Evolutionary conservation across 1,284 basidiomycete species (phyloP).

Genomic region (Megacollybia platyphylla): DNA sequence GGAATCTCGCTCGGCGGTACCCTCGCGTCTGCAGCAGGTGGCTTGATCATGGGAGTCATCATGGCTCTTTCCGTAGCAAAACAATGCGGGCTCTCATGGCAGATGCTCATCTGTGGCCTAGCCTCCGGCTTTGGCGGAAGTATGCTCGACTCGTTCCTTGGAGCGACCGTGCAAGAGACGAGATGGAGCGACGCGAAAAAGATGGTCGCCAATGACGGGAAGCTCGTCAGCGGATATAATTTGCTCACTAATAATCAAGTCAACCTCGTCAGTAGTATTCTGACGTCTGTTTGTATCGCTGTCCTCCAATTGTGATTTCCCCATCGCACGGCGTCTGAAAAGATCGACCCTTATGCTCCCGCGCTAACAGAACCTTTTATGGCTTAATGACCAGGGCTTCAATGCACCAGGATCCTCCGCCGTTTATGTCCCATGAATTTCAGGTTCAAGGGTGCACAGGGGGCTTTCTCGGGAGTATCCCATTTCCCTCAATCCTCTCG

Average conservation of each 20-base stretch:
- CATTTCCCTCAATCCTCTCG: too few species aligned
- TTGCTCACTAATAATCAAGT: constrained; percentile 78
- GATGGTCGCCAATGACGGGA: constrained; percentile 44
- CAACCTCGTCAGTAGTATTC: constrained; percentile 9
- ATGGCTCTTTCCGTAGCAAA: constrained; percentile 40
- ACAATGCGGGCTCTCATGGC: constrained; percentile 22
- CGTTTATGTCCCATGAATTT: too few species aligned
- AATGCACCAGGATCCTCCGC: too few species aligned
- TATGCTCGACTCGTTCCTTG: constrained; percentile 76
- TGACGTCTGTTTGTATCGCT: neutral
- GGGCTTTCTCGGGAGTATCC: too few species aligned
- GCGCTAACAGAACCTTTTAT: too few species aligned
- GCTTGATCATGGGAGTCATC: constrained; percentile 55
- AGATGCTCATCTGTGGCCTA: constrained; percentile 46
- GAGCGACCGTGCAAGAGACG: constrained; percentile 80
- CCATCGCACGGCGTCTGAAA: too few species aligned
- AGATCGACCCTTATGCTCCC: too few species aligned
- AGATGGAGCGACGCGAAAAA: constrained; percentile 56
- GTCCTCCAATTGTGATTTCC: too few species aligned
- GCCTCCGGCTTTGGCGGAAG: constrained; percentile 66
- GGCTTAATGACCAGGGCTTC: too few species aligned
- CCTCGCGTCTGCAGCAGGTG: constrained; percentile 62
- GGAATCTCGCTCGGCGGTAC: constrained; percentile 73
- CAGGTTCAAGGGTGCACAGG: too few species aligned
- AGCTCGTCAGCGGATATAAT: constrained; percentile 59